Evolutionary conservation across 805 yeast species (phyloP).

Genomic region (Candida ulmi): DNA sequence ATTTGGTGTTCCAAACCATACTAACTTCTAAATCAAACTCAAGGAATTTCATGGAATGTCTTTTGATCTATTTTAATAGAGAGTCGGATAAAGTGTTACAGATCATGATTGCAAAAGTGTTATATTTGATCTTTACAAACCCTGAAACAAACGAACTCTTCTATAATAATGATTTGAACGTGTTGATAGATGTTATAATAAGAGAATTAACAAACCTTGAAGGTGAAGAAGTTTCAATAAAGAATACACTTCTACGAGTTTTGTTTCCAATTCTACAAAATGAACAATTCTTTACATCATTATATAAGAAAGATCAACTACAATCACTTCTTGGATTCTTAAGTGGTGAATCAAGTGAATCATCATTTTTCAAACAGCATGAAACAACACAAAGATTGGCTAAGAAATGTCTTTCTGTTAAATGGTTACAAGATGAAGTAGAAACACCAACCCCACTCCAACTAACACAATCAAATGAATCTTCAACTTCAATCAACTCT

Average conservation of each 20-base stretch:
- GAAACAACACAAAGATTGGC: constrained; percentile 39
- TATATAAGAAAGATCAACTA: constrained; percentile 55
- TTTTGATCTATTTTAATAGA: constrained; percentile 74
- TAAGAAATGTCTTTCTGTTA: constrained; percentile 18
- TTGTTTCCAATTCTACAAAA: constrained; percentile 64
- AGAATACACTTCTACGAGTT: constrained; percentile 71
- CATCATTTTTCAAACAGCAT: constrained; percentile 29
- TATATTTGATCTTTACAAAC: constrained; percentile 68
- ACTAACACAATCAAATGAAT: constrained; percentile 16
- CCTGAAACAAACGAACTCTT: constrained; percentile 55
- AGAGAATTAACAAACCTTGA: constrained; percentile 74
- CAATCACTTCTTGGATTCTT: constrained; percentile 45
- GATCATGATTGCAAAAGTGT: constrained; percentile 71
- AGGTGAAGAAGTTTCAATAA: constrained; percentile 47
- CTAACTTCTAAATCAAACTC: constrained; percentile 30
- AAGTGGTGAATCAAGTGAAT: constrained; percentile 21
- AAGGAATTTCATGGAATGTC: constrained; percentile 57
- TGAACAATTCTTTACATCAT: constrained; percentile 51
- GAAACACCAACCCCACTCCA: constrained; percentile 6
- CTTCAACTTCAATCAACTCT: constrained; percentile 31
- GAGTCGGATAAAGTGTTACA: constrained; percentile 66
- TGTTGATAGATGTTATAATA: constrained; percentile 74
- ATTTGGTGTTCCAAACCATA: constrained; percentile 10
- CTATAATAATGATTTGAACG: constrained; percentile 80
- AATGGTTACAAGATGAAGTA: constrained; percentile 24